Base-by-base conservation (phyloP, 2,329 filamentous ascomycete species). In the Polychaeton citri region DNA sequence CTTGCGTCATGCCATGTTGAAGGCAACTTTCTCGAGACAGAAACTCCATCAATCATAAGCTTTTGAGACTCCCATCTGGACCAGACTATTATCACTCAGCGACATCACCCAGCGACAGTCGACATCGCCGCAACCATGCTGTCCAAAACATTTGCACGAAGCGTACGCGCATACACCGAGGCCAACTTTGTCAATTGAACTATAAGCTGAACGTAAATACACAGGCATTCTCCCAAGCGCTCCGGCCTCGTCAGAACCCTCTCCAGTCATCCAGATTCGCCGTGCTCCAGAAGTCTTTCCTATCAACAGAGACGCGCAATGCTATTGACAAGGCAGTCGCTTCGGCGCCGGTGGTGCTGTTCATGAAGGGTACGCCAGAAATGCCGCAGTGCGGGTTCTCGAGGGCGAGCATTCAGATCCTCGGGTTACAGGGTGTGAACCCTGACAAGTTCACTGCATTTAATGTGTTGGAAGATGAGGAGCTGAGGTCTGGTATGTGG, bases 341-440 rank as follows among this genome's bases (percentile, higher is more conserved):
- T 17, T 87, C 86, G 1, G 81, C 87, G 0, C 88, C 88, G 2
- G 88, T 98, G 0, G 90, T 98, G 1, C 71, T 98, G 38, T 98
- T 98, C 70, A 98, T 98, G 90, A 98, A 98, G 69, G 90, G 90
- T 40, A 96, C 90, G 1, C 90, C 90, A 39, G 87, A 95, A 65
- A 84, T 76, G 42, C 90, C 90, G 15, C 87, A 95, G 62, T 98
- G 90, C 63, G 90, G 90, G 32, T 98, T 95, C 70, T 96, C 88
- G 40, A 76, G 87, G 51, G 88, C 88, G 37, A 85, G 75, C 57
- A 93, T 98, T 58, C 87, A 96, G 69, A 87, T 98, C 52, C 70
- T 98, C 44, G 85, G 88, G 39, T 64, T 95, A 52, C 88, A 98
- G 65, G 90, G 90, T 45, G 86, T 98, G 43, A 83, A 96, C 64